A percentile compares a stretch with the other conserved stretches of the same genome.
Evolutionary conservation across 768 basidiomycete species (phyloP).

Genomic region (Mycena polygramma): DNA sequence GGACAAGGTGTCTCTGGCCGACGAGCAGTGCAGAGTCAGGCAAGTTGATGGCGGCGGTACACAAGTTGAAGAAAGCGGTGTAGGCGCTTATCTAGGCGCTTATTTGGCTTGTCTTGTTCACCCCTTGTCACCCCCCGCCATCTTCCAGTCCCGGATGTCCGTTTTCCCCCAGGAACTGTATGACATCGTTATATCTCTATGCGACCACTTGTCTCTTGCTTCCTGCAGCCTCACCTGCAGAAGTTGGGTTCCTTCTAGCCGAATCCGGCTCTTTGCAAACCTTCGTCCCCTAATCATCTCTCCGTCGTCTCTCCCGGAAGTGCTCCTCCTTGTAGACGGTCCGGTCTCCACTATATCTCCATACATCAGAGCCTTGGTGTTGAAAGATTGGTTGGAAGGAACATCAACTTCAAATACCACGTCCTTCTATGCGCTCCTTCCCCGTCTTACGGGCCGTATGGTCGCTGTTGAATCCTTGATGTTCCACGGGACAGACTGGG

Average conservation of each 20-base stretch:
- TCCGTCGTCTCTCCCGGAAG: conserved; percentile 24
- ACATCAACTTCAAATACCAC: background rate
- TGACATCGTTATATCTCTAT: conserved; percentile 22
- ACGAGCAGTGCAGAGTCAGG: too few relatives aligned
- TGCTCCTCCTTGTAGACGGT: conserved; percentile 36
- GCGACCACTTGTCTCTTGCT: conserved; percentile 9
- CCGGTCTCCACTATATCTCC: conserved; percentile 21
- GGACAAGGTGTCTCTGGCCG: background rate
- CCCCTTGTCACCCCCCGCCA: too few relatives aligned
- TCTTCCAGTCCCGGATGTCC: conserved; percentile 1
- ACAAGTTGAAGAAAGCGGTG: conserved; percentile 1
- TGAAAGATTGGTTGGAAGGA: conserved; percentile 22
- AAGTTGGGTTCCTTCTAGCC: conserved; percentile 22
- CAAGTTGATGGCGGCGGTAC: background rate
- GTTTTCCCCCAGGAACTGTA: conserved; percentile 26
- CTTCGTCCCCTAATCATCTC: conserved; percentile 28
- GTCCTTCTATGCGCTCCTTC: conserved; percentile 23
- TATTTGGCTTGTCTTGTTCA: too few relatives aligned
- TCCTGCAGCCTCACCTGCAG: conserved; percentile 28
- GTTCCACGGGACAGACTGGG: conserved; percentile 21
- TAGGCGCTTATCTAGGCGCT: background rate
- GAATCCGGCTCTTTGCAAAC: conserved; percentile 14
- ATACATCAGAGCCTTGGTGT: conserved; percentile 17
- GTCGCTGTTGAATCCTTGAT: conserved; percentile 19
- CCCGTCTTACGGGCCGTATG: conserved; percentile 27